Base-by-base conservation (phyloP, 495 filamentous ascomycete genomes). In the Xylaria curta region DNA sequence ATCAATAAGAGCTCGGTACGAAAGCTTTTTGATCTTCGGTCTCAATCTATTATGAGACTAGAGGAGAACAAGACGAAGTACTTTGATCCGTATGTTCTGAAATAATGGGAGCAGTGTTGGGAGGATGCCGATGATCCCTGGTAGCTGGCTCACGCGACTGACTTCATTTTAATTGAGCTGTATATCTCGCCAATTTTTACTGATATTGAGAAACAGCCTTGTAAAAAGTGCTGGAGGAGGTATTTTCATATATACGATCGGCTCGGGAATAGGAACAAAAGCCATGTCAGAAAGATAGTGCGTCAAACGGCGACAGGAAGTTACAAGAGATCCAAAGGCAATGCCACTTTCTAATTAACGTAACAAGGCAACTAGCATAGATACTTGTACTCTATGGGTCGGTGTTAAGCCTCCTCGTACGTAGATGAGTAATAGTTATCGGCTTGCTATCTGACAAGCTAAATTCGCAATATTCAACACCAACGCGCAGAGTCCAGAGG, bases 1-100 rank as follows among this genome's bases (percentile, higher is more conserved):
- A 63, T 71, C 24, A 38, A 71, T 31, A 31, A 56, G 15, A 49
- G 33, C 0, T 64, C 69, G 8, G 59, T 58, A 13, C 21, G 47
- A 28, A 10, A 65, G 15, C 47, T 71, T 33, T 40, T 54, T 33
- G 19, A 21, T 1, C 69, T 65, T 58, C 59, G 60, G 13, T 58
- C 58, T 24, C 21, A 56, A 15, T 13, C 60, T 15, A 8, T 13
- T 4, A 31, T 38, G 21, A 0, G 15, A 13, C 47, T 9, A 8
- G 33, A 46, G 33, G 38, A 44, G 58, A 33, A 17, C 64, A 24
- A 59, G 0, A 26, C n/a, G 5, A 6, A 66, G 5, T 17, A 38
- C 3, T 10, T 33, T 8, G 46, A 51, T 38, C 28, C 7, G 4
- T 62, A 24, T 42, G 33, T 4, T 7, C 47, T 3, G 24, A 59